Evolutionary conservation across 805 yeast species (phyloP), one percentile per base, ranked within the genome.

Genomic region (Schwanniomyces yamadae): DNA sequence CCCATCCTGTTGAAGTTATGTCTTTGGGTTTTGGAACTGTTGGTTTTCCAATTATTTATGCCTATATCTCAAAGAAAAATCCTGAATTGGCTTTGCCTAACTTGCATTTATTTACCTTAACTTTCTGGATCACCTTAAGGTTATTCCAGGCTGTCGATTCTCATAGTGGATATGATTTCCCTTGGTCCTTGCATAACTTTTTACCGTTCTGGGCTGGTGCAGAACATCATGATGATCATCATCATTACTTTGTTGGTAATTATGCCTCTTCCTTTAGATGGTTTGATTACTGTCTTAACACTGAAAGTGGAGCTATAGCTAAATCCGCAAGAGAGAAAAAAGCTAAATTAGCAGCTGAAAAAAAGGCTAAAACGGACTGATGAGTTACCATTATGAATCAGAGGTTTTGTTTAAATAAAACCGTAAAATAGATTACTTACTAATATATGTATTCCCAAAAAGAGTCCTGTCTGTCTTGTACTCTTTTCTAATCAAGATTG

Each of bases 171-270:
- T 77, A 77, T 49, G 81, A 77, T 40, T 77, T 77, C 57, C 82
- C 82, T 4, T 75, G 77, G 78, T 75, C 80, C 1, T 63, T 77
- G 49, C 74, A 76, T 52, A 55, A 74, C 38, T 63, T 75, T 51
- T 34, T 77, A n/a, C 82, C 82, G 28, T 68, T 77, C 56, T 77
- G 82, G 82, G 81, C 82, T 7, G 82, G 82, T 21, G 81, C 81
- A 24, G 80, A 73, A 38, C 82, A 77, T 48, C 82, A 77, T 49
- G 82, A 77, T 48, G 67, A 70, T 40, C 82, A 77, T 45, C 82
- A 77, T 45, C 82, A 75, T 47, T 73, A 70, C 52, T 77, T 77
- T 45, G 75, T 77, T 41, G 82, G 82, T 13, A 72, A 72, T 48
- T 77, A 77, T 46, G 77, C 82, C 17, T 71, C 78, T 26, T 66